Conservation (phyloP, 106 monocot species). For the Triglochin maritima region DNA sequence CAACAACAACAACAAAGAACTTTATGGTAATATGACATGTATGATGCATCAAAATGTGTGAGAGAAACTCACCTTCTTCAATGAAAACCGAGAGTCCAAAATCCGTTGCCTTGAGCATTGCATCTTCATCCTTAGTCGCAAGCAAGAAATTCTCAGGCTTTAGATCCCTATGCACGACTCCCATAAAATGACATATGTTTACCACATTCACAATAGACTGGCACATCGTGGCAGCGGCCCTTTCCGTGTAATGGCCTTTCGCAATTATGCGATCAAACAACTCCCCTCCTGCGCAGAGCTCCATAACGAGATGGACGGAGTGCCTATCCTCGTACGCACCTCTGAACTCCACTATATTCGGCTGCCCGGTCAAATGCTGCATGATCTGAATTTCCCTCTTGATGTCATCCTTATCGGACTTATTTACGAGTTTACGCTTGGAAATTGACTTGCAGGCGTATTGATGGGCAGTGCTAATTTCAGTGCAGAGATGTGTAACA, state of each 20-base stretch:
- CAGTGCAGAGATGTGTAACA: constrained; percentile 15
- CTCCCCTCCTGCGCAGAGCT: constrained; percentile 20
- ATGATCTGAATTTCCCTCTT: constrained; percentile 14
- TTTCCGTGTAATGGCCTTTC: constrained; percentile 17
- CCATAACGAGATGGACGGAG: constrained; percentile 17
- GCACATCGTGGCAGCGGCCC: constrained; percentile 18
- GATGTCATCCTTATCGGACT: constrained; percentile 13
- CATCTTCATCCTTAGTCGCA: constrained; percentile 10
- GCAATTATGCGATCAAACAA: constrained; percentile 23
- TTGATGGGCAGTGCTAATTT: not conserved
- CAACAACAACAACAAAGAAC: no score
- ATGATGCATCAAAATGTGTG: no score
- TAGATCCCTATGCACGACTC: constrained; percentile 20
- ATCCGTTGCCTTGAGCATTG: constrained; percentile 17
- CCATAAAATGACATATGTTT: constrained; percentile 26
- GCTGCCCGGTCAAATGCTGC: constrained; percentile 19
- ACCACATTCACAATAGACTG: constrained; percentile 16
- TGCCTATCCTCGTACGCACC: constrained; percentile 15
- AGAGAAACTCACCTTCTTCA: constrained; percentile 10
- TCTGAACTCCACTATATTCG: constrained; percentile 21
- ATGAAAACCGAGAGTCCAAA: constrained; percentile 22
- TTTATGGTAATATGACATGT: no score
- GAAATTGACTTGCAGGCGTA: constrained; percentile 15
- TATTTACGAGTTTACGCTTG: constrained; percentile 11
- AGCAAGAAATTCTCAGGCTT: constrained; percentile 25